These are phyloP conservation scores for Murraya koenigii DNA, from an alignment of 345 rosid genomes.

Conservation along the genomic window DNA sequence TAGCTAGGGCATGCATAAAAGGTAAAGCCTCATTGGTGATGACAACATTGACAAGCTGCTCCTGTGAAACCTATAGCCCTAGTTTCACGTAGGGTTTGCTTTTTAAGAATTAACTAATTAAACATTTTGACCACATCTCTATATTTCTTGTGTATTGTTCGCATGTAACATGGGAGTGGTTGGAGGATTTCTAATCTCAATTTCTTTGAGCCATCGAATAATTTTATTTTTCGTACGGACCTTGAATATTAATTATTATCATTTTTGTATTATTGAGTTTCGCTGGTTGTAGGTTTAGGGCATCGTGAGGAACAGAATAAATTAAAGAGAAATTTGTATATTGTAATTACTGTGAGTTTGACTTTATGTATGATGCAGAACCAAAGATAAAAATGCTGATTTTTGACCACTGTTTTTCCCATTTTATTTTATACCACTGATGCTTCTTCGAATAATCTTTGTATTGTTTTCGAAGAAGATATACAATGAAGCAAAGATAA, in stretches of 20 bases:
- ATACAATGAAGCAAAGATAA: background rate
- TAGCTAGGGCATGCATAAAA: constrained; percentile 4
- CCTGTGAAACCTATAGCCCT: constrained; percentile 1
- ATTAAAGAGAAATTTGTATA: background rate
- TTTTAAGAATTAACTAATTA: background rate
- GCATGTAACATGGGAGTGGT: constrained; percentile 15
- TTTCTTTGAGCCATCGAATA: background rate
- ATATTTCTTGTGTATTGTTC: background rate
- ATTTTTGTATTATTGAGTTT: background rate
- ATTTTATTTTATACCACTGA: background rate
- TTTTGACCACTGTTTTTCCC: background rate
- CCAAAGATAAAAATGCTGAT: background rate
- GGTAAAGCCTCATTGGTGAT: background rate
- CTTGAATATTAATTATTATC: background rate
- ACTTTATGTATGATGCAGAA: background rate
- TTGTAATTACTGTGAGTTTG: background rate
- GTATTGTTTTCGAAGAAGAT: background rate
- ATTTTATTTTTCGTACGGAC: background rate
- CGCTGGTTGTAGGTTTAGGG: background rate
- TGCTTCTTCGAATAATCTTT: background rate
- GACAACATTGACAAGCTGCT: background rate
- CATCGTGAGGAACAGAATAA: background rate
- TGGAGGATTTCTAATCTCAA: constrained; percentile 1
- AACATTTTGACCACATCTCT: background rate
- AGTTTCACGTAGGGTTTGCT: background rate